Evolutionary conservation across 2,329 filamentous ascomycete species (phyloP).

Genomic region (Diaporthe citriasiana): DNA sequence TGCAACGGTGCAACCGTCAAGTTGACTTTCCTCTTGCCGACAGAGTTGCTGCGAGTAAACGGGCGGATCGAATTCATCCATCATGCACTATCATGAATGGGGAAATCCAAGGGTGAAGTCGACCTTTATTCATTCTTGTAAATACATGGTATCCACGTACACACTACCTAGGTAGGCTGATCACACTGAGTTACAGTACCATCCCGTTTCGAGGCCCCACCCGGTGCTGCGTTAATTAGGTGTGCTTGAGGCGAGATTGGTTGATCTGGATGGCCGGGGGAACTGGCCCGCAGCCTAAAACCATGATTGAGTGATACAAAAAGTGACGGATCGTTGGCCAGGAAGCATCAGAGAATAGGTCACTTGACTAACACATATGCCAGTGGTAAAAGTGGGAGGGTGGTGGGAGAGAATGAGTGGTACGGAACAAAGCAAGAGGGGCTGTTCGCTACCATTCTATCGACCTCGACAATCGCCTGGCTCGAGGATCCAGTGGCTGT

Average conservation of each 20-base stretch:
- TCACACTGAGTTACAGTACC: slow-evolving; percentile 13
- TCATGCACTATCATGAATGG: slow-evolving; percentile 23
- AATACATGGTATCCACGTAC: slow-evolving; percentile 13
- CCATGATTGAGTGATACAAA: slow-evolving; percentile 6
- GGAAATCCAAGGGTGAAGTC: not conserved
- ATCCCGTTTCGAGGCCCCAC: slow-evolving; percentile 30
- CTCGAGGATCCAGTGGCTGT: slow-evolving; percentile 14
- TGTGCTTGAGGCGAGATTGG: slow-evolving; percentile 15
- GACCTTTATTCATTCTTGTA: not conserved
- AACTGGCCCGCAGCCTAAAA: slow-evolving; percentile 24
- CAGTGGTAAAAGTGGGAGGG: not conserved
- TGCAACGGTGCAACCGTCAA: slow-evolving; percentile 18
- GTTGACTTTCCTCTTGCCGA: slow-evolving; percentile 1
- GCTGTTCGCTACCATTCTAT: slow-evolving; percentile 12
- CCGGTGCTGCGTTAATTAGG: slow-evolving; percentile 6
- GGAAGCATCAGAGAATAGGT: not conserved
- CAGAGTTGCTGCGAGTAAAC: not conserved
- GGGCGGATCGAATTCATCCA: not conserved
- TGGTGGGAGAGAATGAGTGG: not conserved
- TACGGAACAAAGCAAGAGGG: slow-evolving; percentile 20
- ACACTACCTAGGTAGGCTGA: not conserved
- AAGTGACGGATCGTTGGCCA: slow-evolving; percentile 1
- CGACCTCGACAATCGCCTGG: not conserved
- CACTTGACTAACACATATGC: not conserved
- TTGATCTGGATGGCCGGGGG: slow-evolving; percentile 24